A percentile compares a stretch with the other conserved stretches of the same genome.
phyloP scores from a whole-genome alignment of 768 basidiomycete genomes.

The Hirschioporus abietinus region DNA sequence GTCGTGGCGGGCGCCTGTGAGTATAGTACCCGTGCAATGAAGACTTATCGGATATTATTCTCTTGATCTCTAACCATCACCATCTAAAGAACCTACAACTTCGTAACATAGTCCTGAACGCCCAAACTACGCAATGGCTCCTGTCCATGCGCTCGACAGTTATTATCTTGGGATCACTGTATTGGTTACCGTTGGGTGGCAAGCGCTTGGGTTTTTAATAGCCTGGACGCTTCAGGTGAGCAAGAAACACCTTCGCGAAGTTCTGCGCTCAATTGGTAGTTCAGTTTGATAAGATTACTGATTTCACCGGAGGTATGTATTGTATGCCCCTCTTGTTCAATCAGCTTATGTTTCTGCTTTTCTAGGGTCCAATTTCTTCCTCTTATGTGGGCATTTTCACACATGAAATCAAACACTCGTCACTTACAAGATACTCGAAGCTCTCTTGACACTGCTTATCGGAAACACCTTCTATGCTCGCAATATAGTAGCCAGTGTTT shows the following conservation, averaged over 20 bases:
- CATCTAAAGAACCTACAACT: neutral
- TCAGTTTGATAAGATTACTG: slow-evolving; percentile 70
- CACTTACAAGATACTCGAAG: slow-evolving; percentile 22
- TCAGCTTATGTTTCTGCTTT: neutral
- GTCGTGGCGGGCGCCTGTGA: neutral
- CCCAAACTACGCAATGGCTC: slow-evolving; percentile 1
- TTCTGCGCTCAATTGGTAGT: neutral
- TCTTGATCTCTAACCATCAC: neutral
- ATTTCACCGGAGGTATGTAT: slow-evolving; percentile 51
- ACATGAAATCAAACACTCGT: neutral
- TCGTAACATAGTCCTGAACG: neutral
- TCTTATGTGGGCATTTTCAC: slow-evolving; percentile 36
- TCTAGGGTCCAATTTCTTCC: slow-evolving; percentile 61
- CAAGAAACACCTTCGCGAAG: neutral
- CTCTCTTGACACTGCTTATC: slow-evolving; percentile 53
- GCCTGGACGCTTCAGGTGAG: slow-evolving; percentile 54
- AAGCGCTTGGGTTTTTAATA: slow-evolving; percentile 55
- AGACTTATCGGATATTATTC: neutral
- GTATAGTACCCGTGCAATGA: too few species aligned
- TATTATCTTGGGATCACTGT: slow-evolving; percentile 4
- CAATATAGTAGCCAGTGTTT: slow-evolving; percentile 48
- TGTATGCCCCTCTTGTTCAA: slow-evolving; percentile 6
- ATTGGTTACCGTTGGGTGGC: slow-evolving; percentile 31
- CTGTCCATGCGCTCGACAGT: slow-evolving; percentile 2
- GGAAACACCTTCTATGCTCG: slow-evolving; percentile 58